Base-by-base conservation (phyloP, 2,329 filamentous ascomycete genomes). In the Penicillium sclerotiorum region DNA sequence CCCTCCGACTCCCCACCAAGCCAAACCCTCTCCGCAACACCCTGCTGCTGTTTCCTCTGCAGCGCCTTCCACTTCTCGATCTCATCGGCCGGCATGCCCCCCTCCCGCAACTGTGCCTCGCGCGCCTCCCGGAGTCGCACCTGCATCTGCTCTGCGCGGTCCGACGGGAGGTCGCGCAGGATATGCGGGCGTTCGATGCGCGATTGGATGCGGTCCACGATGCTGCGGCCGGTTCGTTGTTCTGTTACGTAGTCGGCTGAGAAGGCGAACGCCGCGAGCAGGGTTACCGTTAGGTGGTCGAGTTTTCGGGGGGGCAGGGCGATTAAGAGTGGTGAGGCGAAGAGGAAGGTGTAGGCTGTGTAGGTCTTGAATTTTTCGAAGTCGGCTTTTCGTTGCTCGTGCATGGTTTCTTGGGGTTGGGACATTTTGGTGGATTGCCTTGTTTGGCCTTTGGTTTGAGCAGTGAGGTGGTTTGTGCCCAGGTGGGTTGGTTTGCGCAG, bases 1-100 rank as follows among this genome's bases (percentile, higher is more conserved):
- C 69, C 73, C 45, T 70, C 68, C 17, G 58, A 59, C 64, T 76
- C 73, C 15, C 63, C 64, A 22, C 71, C 73, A 66, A 76, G 73
- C 62, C 67, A 70, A 32, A 77, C 45, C 56, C 64, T 56, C 55
- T 65, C 53, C 45, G 59, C 48, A 13, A 68, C 50, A 5, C 66
- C 58, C 53, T 68, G 56, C 21, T 70, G 62, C 32, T 67, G 61
- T 47, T 49, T 37, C 48, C 43, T 35, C 51, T 66, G 60, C 9
- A 63, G 44, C 12, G 62, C 61, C 56, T 62, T 66, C 36, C 70
- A 55, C 56, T 62, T 69, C 51, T 71, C 68, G 53, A 69, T 38
- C 45, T 70, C 68, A 53, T 68, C 65, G 2, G 50, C 51, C 4
- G 56, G 48, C 12, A 55, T 20, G 1, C 50, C 40, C 17, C 55